Evolutionary conservation across 805 yeast genomes (phyloP).

Genomic region (Suhomyces pyralidae): DNA sequence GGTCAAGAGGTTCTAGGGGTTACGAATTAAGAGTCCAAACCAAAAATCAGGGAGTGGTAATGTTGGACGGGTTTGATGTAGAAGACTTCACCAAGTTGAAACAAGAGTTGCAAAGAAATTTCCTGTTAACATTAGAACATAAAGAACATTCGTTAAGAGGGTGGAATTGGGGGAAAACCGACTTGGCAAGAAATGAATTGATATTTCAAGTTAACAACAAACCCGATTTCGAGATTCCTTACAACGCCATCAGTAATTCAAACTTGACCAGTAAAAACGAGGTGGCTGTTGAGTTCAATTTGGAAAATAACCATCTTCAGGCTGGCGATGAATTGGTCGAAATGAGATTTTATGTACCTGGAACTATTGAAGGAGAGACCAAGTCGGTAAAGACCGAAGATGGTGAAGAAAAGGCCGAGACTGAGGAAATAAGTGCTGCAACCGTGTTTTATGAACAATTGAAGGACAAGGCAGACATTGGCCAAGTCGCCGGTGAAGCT

Average conservation of each 20-base stretch:
- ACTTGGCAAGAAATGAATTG: conserved; percentile 88
- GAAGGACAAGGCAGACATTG: conserved; percentile 90
- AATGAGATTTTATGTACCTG: conserved; percentile 90
- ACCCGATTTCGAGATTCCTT: conserved; percentile 91
- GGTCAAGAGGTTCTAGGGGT: conserved; percentile 95
- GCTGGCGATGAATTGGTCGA: conserved; percentile 97
- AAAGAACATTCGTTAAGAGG: conserved; percentile 93
- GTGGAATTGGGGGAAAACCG: conserved; percentile 98
- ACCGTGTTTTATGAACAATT: conserved; percentile 84
- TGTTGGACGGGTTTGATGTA: conserved; percentile 87
- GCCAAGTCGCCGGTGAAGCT: conserved; percentile 91
- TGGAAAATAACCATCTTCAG: conserved; percentile 53
- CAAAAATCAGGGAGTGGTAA: conserved; percentile 78
- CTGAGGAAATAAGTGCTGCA: conserved; percentile 64
- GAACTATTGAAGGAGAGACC: conserved; percentile 59
- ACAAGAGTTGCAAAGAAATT: conserved; percentile 76
- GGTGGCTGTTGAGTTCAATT: conserved; percentile 82
- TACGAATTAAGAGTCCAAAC: conserved; percentile 88
- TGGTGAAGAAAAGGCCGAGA: conserved; percentile 15
- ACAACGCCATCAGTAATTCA: conserved; percentile 72
- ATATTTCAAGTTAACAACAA: conserved; percentile 81
- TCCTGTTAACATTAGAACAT: conserved; percentile 69
- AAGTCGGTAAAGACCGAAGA: conserved; percentile 24
- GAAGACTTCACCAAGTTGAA: conserved; percentile 80
- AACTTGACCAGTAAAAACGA: conserved; percentile 91